Percentiles rank a stretch among this genome's conserved stretches.
phyloP scores from a whole-genome alignment of 805 yeast species.

The Metschnikowia proteae region DNA sequence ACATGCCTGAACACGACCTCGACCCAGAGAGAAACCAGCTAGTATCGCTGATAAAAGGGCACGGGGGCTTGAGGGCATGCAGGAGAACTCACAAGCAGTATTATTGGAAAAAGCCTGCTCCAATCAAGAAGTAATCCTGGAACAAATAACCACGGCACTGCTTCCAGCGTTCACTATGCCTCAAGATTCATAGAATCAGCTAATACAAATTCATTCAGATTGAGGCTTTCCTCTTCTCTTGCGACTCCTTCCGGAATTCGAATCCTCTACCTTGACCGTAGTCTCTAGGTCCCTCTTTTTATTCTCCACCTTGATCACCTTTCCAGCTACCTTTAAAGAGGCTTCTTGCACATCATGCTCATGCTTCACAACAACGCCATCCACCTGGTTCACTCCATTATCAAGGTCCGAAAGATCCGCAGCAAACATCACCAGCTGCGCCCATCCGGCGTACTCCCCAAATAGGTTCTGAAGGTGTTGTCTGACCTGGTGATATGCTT shows the following conservation, averaged over 20 bases:
- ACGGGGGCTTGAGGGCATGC: constrained; percentile 78
- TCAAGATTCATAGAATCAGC: too few relatives aligned
- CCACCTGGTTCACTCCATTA: constrained; percentile 52
- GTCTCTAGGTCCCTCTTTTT: neutral
- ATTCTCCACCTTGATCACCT: constrained; percentile 1
- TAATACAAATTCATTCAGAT: too few relatives aligned
- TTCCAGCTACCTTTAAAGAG: neutral
- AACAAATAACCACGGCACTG: neutral
- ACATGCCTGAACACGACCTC: constrained; percentile 75
- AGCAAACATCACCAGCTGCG: constrained; percentile 89
- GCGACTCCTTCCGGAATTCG: neutral
- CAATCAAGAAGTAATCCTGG: constrained; percentile 31
- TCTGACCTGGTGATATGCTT: constrained; percentile 54
- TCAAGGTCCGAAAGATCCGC: constrained; percentile 73
- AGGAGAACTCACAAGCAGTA: constrained; percentile 91
- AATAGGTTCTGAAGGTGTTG: constrained; percentile 60
- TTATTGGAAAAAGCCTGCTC: constrained; percentile 64
- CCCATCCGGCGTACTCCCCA: constrained; percentile 98
- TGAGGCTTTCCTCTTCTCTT: neutral
- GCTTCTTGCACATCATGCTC: constrained; percentile 7
- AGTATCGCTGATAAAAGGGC: constrained; percentile 76
- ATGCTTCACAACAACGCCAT: constrained; percentile 15
- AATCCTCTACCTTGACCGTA: constrained; percentile 1
- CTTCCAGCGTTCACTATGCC: too few relatives aligned
- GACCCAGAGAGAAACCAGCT: constrained; percentile 66